Evolutionary conservation across 1,284 basidiomycete genomes (phyloP), one percentile per base, ranked within the genome.

Genomic region (Tilletia indica): DNA sequence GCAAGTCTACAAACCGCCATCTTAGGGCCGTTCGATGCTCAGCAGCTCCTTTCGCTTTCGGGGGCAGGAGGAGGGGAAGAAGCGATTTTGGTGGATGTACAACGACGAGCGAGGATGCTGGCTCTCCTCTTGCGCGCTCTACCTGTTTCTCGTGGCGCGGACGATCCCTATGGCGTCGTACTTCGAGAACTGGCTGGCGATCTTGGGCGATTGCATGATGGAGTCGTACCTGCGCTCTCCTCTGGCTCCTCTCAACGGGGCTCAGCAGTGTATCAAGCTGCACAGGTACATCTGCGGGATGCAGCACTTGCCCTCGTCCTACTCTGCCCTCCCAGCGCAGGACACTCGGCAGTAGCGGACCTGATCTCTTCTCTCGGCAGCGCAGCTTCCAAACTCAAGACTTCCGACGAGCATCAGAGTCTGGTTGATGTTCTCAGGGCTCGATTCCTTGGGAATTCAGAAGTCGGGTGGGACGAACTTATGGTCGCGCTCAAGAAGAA

Each of bases 401-500:
- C 34, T 12, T 12, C 6, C 4, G n/a, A n/a, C 34, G 21, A 14
- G 12, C 12, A 21, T 58, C 56, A 1, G 31, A 19, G n/a, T 8
- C 51, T 54, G n/a, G 34, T 58, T 31, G 56, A 14, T 25, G 25
- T 58, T 4, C 21, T 58, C 12, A n/a, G 56, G 21, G 56, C 56
- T 21, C 56, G 56, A 11, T 58, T 58, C 56, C 34, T 21, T 12
- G 12, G 12, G 12, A 34, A 58, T 31, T 58, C 56, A 6, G 25
- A 58, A 4, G 21, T 34, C 21, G 21, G 21, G 1, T 58, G 56
- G 56, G 56, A 58, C 56, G 56, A 58, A 34, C 56, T 58, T 25
- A 25, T 14, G 19, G 12, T 58, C 34, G 56, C 56, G 25, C 21
- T 58, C 56, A 58, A 58, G 56, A 58, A 58, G 56, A 21, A 58